A percentile compares a stretch with the other conserved stretches of the same genome.
Conservation (phyloP, 2,329 filamentous ascomycete species). For the Trichophyton benhamiae region DNA sequence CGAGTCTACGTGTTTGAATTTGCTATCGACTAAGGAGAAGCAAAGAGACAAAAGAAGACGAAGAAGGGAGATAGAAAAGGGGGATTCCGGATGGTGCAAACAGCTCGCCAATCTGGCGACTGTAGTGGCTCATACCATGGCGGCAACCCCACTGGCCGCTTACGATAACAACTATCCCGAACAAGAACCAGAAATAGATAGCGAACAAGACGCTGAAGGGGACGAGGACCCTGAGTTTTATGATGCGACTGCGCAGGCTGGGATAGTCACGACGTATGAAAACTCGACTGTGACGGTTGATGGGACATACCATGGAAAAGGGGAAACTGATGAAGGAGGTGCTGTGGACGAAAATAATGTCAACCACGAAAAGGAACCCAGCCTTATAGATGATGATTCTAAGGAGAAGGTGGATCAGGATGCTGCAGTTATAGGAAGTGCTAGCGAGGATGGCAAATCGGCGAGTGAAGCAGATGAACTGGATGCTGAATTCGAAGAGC, state of each 20-base stretch:
- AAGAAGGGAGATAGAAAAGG: neutral
- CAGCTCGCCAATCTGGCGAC: constrained; percentile 26
- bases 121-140: constrained; percentile 28
- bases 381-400: constrained; percentile 16
- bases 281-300: constrained; percentile 16
- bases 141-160: constrained; percentile 30
- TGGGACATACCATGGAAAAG: constrained; percentile 17
- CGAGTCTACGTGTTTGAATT: neutral
- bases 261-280: constrained; percentile 10
- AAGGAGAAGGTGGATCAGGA: constrained; percentile 16
- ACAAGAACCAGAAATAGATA: constrained; percentile 26
- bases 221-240: constrained; percentile 7
- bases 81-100: constrained; percentile 11
- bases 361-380: constrained; percentile 12
- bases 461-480: constrained; percentile 31
- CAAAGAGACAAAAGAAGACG: neutral
- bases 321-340: constrained; percentile 11
- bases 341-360: constrained; percentile 13
- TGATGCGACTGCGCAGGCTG: constrained; percentile 17
- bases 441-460: constrained; percentile 23
- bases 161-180: constrained; percentile 25
- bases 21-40: neutral
- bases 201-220: constrained; percentile 35
- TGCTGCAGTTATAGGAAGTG: constrained; percentile 30
- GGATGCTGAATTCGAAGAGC: constrained; percentile 32